phyloP scores from a whole-genome alignment of 2,329 filamentous ascomycete genomes.

The Xylaria arbuscula region DNA sequence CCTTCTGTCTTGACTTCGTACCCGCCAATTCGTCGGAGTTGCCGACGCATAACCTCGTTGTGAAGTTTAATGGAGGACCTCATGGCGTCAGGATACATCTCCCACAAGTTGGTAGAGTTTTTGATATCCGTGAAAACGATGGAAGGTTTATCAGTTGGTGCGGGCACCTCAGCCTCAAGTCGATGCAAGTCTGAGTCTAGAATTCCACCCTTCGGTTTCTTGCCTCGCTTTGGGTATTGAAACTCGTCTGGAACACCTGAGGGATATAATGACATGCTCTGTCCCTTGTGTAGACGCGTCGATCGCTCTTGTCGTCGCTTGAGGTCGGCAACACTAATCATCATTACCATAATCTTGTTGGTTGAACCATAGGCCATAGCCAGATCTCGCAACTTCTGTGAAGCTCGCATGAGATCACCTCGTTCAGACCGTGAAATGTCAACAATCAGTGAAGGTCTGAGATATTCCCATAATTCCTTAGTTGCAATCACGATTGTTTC shows the following conservation, averaged over 20 bases:
- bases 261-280: conserved; percentile 87
- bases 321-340: conserved; percentile 91
- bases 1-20: conserved; percentile 99
- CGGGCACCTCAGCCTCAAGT: conserved; percentile 89
- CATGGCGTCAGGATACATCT: conserved; percentile 95
- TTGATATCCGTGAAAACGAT: conserved; percentile 99
- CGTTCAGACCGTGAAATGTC: conserved; percentile 90
- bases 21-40: conserved; percentile 91
- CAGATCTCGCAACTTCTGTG: conserved; percentile 92
- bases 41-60: conserved; percentile 95
- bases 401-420: conserved; percentile 90
- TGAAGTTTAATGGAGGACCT: conserved; percentile 95
- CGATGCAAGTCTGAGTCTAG: conserved; percentile 88
- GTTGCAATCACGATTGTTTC: conserved; percentile 94
- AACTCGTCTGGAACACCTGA: conserved; percentile 78
- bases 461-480: conserved; percentile 93
- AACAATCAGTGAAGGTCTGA: conserved; percentile 88
- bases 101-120: conserved; percentile 96
- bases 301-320: conserved; percentile 84
- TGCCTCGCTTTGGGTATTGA: conserved; percentile 72
- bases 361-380: conserved; percentile 95
- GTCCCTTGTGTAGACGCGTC: conserved; percentile 73
- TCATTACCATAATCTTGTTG: conserved; percentile 99
- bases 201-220: conserved; percentile 71
- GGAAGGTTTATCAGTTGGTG: conserved; percentile 88